Conservation (phyloP, 192 early-diverging fungal genomes). For the Backusella psychrophila region DNA sequence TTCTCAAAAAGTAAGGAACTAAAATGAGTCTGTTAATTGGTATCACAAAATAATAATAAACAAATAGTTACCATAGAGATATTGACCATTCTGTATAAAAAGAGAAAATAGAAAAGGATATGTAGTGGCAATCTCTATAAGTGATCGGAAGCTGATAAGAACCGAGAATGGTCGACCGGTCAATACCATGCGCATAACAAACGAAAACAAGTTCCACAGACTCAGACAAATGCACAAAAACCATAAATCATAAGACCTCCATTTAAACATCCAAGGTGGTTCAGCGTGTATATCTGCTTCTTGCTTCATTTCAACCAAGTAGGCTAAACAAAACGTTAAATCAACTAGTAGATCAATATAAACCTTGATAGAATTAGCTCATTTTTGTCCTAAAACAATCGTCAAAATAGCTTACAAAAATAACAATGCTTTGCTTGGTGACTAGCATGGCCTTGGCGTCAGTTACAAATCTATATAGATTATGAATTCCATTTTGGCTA, state of each 20-base stretch:
- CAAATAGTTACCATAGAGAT: constrained; percentile 34
- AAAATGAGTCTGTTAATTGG: neutral
- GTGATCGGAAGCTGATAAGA: constrained; percentile 39
- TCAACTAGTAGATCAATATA: constrained; percentile 54
- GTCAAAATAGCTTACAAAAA: constrained; percentile 24
- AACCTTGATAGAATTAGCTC: constrained; percentile 27
- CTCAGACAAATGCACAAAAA: constrained; percentile 15
- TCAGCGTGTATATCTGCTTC: constrained; percentile 19
- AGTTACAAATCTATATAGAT: neutral
- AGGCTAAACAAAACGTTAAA: constrained; percentile 50
- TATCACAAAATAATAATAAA: constrained; percentile 33
- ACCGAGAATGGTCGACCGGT: constrained; percentile 20
- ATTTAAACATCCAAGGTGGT: constrained; percentile 49
- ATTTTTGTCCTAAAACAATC: neutral
- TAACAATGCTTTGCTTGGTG: constrained; percentile 17
- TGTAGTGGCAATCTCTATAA: constrained; percentile 48
- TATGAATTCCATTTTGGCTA: neutral
- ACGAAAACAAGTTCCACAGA: constrained; percentile 24
- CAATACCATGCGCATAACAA: constrained; percentile 23
- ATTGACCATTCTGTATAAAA: constrained; percentile 38
- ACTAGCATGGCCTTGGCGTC: neutral
- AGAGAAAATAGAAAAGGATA: constrained; percentile 50
- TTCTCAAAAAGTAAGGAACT: constrained; percentile 61
- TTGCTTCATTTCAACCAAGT: constrained; percentile 54
- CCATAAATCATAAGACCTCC: constrained; percentile 40